A percentile compares a stretch with the other conserved stretches of the same genome.
Conservation (phyloP, 164 flowering plant genomes). For the Brasenia schreberi region DNA sequence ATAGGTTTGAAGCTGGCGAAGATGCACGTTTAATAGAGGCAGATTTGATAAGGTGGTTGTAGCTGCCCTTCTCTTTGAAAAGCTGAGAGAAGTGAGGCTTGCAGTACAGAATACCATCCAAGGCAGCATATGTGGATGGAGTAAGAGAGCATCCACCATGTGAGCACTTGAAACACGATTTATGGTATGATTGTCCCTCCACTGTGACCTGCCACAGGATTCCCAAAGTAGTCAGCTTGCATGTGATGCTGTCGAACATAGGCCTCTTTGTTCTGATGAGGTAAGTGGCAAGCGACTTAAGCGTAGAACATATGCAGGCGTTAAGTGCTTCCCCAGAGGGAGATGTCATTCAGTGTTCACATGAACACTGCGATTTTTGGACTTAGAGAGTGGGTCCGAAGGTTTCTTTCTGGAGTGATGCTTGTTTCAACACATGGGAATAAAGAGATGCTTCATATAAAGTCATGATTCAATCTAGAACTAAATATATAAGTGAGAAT, state of each 20-base stretch:
- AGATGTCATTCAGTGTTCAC: background rate
- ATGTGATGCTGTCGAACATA: too few species aligned
- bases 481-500: too few species aligned
- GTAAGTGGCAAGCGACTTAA: background rate
- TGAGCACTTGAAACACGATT: constrained; percentile 93
- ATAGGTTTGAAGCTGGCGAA: constrained; percentile 24
- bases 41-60: constrained; percentile 80
- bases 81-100: constrained; percentile 97
- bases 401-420: too few species aligned
- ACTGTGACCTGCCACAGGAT: constrained; percentile 61
- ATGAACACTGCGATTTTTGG: background rate
- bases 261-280: background rate
- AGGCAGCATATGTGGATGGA: constrained; percentile 95
- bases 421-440: too few species aligned
- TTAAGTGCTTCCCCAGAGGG: background rate
- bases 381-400: background rate
- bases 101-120: constrained; percentile 88
- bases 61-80: constrained; percentile 97
- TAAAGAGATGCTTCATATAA: too few species aligned
- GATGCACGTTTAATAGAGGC: constrained; percentile 58
- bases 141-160: constrained; percentile 85
- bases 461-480: too few species aligned
- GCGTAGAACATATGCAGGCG: background rate
- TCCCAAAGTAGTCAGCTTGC: background rate
- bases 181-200: constrained; percentile 78